A percentile compares a stretch with the other conserved stretches of the same genome.
phyloP scores from a whole-genome alignment of 2,329 filamentous ascomycete genomes.

The Fusarium pseudograminearum region DNA sequence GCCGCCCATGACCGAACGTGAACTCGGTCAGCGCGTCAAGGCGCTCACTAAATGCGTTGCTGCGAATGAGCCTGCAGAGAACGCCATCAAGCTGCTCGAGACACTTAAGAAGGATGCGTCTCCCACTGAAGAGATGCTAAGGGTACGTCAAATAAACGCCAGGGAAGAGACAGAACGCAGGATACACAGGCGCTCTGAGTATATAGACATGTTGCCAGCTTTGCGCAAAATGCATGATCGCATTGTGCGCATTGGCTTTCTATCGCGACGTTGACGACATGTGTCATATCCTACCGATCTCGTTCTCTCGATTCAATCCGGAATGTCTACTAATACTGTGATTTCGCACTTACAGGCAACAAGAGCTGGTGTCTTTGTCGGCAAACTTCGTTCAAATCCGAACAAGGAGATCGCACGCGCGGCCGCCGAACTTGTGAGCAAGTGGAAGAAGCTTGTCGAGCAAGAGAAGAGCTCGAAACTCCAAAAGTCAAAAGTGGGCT shows the following conservation, averaged over 20 bases:
- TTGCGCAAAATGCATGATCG: slow-evolving; percentile 41
- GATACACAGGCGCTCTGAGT: background rate
- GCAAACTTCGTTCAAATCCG: slow-evolving; percentile 79
- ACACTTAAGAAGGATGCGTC: slow-evolving; percentile 83
- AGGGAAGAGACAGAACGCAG: slow-evolving; percentile 1
- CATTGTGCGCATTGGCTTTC: slow-evolving; percentile 13
- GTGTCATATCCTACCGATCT: background rate
- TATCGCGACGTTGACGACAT: slow-evolving; percentile 2
- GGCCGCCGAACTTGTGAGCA: slow-evolving; percentile 85
- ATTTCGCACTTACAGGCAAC: slow-evolving; percentile 68
- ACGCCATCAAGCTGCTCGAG: slow-evolving; percentile 79
- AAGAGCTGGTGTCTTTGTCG: slow-evolving; percentile 90
- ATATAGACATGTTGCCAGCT: slow-evolving; percentile 21
- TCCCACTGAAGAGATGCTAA: slow-evolving; percentile 89
- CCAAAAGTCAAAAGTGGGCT: slow-evolving; percentile 56
- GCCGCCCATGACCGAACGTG: slow-evolving; percentile 78
- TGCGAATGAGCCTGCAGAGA: slow-evolving; percentile 78
- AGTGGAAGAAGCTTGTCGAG: slow-evolving; percentile 87
- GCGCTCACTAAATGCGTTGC: slow-evolving; percentile 82
- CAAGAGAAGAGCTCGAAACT: slow-evolving; percentile 66
- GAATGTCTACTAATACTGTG: slow-evolving; percentile 24
- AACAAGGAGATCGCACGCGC: slow-evolving; percentile 84
- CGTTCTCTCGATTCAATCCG: background rate
- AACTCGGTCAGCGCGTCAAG: slow-evolving; percentile 81
- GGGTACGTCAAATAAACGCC: slow-evolving; percentile 65